These are phyloP conservation scores for Plasmodium knowlesi DNA, from an alignment of 169 alveolate genomes.

Conservation along the genomic window DNA sequence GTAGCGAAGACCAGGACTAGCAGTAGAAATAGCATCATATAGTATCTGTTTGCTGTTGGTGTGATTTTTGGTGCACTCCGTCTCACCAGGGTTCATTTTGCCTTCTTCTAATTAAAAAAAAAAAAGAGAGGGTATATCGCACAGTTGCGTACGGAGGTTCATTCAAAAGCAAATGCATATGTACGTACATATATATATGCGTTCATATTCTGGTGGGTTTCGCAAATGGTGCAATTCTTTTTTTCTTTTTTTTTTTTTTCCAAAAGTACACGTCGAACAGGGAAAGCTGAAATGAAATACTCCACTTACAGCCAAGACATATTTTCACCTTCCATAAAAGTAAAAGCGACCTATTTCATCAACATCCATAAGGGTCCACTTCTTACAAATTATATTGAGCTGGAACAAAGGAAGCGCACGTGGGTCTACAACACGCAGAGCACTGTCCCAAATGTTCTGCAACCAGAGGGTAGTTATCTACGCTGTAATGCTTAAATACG, in stretches of 20 bases:
- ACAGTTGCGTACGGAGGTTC: background rate
- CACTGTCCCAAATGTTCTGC: background rate
- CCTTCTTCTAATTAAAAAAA: background rate
- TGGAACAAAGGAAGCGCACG: background rate
- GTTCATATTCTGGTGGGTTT: background rate
- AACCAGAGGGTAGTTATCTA: background rate
- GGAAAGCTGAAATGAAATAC: background rate
- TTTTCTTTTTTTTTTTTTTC: background rate
- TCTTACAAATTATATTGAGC: background rate
- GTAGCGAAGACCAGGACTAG: slow-evolving; percentile 15
- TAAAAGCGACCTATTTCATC: background rate
- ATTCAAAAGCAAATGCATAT: background rate
- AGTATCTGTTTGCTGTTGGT: slow-evolving; percentile 5
- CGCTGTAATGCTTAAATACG: background rate
- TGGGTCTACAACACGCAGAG: background rate
- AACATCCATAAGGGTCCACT: background rate
- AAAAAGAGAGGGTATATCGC: background rate
- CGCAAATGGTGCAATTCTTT: background rate
- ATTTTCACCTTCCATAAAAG: background rate
- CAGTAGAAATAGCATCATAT: slow-evolving; percentile 62
- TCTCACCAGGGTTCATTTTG: slow-evolving; percentile 27
- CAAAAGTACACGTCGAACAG: background rate
- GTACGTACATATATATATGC: background rate
- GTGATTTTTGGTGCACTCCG: background rate
- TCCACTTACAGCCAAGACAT: background rate